Evolutionary conservation across 2,329 filamentous ascomycete species (phyloP).

Genomic region (Exophiala bonariae): DNA sequence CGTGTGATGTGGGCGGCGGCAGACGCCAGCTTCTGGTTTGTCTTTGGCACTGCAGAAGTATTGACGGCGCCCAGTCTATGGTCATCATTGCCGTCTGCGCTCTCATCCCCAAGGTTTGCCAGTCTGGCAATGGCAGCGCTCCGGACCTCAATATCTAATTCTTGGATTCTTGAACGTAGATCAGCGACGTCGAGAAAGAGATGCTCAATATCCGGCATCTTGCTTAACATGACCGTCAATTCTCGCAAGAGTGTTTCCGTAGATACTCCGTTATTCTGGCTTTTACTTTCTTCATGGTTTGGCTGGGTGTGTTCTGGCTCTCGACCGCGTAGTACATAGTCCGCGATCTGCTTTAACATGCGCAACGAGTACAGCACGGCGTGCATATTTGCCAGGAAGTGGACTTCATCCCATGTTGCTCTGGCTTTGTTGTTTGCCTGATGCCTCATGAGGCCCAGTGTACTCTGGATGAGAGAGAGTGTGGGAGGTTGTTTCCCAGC

Average conservation of each 20-base stretch:
- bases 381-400: conserved; percentile 62
- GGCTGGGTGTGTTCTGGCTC: too few relatives aligned
- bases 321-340: conserved; percentile 3
- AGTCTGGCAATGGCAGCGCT: background rate
- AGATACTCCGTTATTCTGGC: too few relatives aligned
- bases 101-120: background rate
- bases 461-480: background rate
- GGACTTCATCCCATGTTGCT: conserved; percentile 59
- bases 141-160: conserved; percentile 5
- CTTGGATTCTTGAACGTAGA: conserved; percentile 4
- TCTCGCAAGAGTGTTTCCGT: background rate
- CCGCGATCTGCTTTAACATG: conserved; percentile 52
- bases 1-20: background rate
- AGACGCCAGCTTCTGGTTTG: too few relatives aligned
- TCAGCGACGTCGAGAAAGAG: conserved; percentile 22
- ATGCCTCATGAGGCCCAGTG: conserved; percentile 10
- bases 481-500: conserved; percentile 5
- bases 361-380: conserved; percentile 63
- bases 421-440: background rate
- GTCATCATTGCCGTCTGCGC: too few relatives aligned
- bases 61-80: too few relatives aligned
- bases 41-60: too few relatives aligned
- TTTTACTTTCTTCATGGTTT: too few relatives aligned
- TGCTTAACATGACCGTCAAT: background rate
- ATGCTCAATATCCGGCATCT: conserved; percentile 18